Percentiles rank a stretch among this genome's conserved stretches.
Conservation (phyloP, 805 yeast species). For the Debaryomyces castellii region DNA sequence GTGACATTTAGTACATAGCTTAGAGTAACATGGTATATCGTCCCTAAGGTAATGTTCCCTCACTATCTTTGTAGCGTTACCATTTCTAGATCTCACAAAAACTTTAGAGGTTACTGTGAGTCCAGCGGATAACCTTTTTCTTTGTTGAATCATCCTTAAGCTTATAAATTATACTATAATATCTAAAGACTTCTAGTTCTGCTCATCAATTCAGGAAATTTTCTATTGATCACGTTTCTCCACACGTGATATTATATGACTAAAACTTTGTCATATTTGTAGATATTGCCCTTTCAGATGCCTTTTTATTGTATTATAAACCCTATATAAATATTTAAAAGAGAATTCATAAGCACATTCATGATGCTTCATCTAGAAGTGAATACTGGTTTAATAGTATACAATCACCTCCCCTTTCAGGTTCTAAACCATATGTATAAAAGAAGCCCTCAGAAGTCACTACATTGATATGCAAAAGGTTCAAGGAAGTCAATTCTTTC, state of each 20-base stretch:
- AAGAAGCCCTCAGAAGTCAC: constrained; percentile 81
- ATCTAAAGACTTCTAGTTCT: neutral
- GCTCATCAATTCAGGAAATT: neutral
- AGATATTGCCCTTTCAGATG: no score
- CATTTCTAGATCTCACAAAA: constrained; percentile 85
- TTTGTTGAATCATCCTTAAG: constrained; percentile 10
- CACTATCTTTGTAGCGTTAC: constrained; percentile 86
- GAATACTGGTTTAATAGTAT: constrained; percentile 71
- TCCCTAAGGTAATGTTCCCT: constrained; percentile 90
- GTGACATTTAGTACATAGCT: constrained; percentile 63
- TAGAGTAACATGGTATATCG: constrained; percentile 90
- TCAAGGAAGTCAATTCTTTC: constrained; percentile 25
- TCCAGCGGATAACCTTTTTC: constrained; percentile 40
- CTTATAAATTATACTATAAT: neutral
- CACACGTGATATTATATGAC: neutral
- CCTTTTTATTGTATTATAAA: neutral
- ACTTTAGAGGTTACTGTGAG: constrained; percentile 79
- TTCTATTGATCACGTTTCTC: neutral
- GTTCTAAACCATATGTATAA: constrained; percentile 77
- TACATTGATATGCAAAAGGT: constrained; percentile 55
- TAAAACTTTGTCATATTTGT: no score
- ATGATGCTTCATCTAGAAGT: constrained; percentile 31
- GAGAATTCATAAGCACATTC: neutral
- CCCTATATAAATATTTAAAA: neutral
- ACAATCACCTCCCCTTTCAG: constrained; percentile 93